Conservation (phyloP, 2,329 filamentous ascomycete genomes). For the Fusarium continuum region DNA sequence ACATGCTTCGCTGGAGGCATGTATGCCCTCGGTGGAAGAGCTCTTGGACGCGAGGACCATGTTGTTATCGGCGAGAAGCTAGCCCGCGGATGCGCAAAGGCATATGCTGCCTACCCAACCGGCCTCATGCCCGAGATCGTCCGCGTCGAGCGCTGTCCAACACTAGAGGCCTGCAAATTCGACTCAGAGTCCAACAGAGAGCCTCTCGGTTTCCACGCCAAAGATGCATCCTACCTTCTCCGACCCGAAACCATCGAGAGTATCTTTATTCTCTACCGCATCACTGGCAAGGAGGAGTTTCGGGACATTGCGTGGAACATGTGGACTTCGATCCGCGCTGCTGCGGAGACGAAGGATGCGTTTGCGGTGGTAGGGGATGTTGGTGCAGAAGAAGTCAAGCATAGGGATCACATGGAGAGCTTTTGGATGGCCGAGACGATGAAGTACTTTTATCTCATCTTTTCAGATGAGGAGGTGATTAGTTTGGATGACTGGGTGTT, state of each 20-base stretch:
- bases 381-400: slow-evolving; percentile 55
- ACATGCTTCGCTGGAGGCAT: slow-evolving; percentile 73
- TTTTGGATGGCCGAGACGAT: slow-evolving; percentile 80
- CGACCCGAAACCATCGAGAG: slow-evolving; percentile 75
- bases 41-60: slow-evolving; percentile 62
- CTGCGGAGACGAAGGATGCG: slow-evolving; percentile 68
- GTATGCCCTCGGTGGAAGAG: slow-evolving; percentile 67
- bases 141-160: slow-evolving; percentile 54
- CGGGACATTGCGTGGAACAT: slow-evolving; percentile 77
- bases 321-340: slow-evolving; percentile 69
- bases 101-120: slow-evolving; percentile 64
- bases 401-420: slow-evolving; percentile 71
- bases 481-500: slow-evolving; percentile 76
- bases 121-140: slow-evolving; percentile 72
- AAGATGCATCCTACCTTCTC: slow-evolving; percentile 29
- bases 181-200: slow-evolving; percentile 1
- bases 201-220: slow-evolving; percentile 30
- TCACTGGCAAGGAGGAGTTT: slow-evolving; percentile 73
- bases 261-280: slow-evolving; percentile 79
- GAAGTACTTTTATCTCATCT: slow-evolving; percentile 80
- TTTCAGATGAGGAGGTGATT: slow-evolving; percentile 69
- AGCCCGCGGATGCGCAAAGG: slow-evolving; percentile 70
- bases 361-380: slow-evolving; percentile 74
- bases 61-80: slow-evolving; percentile 66
- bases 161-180: slow-evolving; percentile 39